Evolutionary conservation across 257 asterid species (phyloP).

Genomic region (Eustoma russellianum): DNA sequence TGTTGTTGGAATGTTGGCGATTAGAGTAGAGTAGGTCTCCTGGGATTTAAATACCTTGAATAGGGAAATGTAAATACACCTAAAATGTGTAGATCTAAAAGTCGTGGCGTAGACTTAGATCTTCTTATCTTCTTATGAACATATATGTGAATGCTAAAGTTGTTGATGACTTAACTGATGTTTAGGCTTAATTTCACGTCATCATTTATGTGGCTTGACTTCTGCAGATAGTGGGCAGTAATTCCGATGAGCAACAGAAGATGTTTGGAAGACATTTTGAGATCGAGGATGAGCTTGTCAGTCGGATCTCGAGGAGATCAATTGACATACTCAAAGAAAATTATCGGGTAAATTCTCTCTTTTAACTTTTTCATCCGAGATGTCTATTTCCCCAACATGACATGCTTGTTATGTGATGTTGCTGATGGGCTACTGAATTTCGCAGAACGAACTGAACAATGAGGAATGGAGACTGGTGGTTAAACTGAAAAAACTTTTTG

Average conservation of each 20-base stretch:
- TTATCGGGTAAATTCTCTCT: conserved; percentile 51
- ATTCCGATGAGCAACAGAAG: conserved; percentile 86
- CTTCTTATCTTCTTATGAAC: too few relatives aligned
- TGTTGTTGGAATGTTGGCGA: too few relatives aligned
- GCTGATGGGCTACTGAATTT: not conserved
- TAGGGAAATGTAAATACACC: too few relatives aligned
- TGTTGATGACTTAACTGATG: too few relatives aligned
- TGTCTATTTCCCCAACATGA: too few relatives aligned
- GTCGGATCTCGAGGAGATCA: conserved; percentile 80
- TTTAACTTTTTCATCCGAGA: too few relatives aligned
- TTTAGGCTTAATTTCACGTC: too few relatives aligned
- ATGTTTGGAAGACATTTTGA: conserved; percentile 96
- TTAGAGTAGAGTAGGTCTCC: too few relatives aligned
- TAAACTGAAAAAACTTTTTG: conserved; percentile 65
- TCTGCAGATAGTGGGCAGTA: conserved; percentile 68
- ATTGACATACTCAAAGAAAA: conserved; percentile 82
- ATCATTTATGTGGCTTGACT: not conserved
- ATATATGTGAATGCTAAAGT: too few relatives aligned
- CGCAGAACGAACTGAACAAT: conserved; percentile 61
- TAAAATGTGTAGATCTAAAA: too few relatives aligned
- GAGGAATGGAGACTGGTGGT: conserved; percentile 72
- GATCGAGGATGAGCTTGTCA: conserved; percentile 89
- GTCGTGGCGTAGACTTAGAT: too few relatives aligned
- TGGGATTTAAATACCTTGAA: too few relatives aligned
- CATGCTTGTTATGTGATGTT: not conserved